These are phyloP conservation scores for Marasmius tenuissimus DNA, from an alignment of 1,284 basidiomycete species.

Conservation along the genomic window DNA sequence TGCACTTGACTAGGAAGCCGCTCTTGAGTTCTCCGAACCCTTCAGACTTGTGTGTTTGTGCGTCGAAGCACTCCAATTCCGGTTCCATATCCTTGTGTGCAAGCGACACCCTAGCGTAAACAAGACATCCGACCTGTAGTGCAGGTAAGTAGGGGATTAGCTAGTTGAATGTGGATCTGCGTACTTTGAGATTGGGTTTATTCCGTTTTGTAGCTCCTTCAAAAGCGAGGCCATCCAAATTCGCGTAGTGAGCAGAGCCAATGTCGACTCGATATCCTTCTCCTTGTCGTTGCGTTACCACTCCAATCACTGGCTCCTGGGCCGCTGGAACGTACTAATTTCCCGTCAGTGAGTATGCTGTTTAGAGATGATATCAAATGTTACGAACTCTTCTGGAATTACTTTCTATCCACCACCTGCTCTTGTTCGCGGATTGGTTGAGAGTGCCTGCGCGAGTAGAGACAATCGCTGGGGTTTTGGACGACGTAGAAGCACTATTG, in stretches of 20 bases:
- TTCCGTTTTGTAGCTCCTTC: conserved; percentile 86
- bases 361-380: neutral
- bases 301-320: conserved; percentile 79
- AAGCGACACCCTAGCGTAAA: conserved; percentile 82
- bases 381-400: conserved; percentile 69
- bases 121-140: conserved; percentile 70
- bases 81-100: conserved; percentile 91
- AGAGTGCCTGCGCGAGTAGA: conserved; percentile 69
- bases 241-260: conserved; percentile 74
- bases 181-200: conserved; percentile 80
- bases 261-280: conserved; percentile 86
- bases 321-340: conserved; percentile 79
- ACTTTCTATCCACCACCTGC: conserved; percentile 80
- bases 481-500: conserved; percentile 25
- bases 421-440: conserved; percentile 67
- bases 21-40: conserved; percentile 84
- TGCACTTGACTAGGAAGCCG: conserved; percentile 75
- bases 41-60: conserved; percentile 79
- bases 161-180: neutral
- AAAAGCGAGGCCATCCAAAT: conserved; percentile 80
- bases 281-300: conserved; percentile 67
- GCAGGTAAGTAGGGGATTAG: conserved; percentile 1
- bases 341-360: conserved; percentile 6
- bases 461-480: conserved; percentile 42
- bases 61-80: conserved; percentile 86